Base-by-base conservation (phyloP, 352 stramenopile genomes). In the Globisporangium splendens region DNA sequence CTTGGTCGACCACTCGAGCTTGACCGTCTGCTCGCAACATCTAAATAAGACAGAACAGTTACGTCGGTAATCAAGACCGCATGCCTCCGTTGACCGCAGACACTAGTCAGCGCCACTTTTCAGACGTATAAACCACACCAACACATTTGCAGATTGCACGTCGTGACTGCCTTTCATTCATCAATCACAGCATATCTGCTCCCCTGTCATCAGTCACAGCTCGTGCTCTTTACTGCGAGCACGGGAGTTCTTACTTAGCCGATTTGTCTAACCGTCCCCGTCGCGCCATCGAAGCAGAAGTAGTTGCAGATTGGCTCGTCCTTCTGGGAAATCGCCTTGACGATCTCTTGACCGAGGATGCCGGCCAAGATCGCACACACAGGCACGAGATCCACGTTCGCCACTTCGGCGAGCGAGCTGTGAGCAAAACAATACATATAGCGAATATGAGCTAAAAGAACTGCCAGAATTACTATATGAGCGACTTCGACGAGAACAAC, bases 281-380 rank as follows among this genome's bases (percentile, higher is more conserved):
- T 63, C 10, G 64, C 58, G 31, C 85, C 86, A 47, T 98, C 92
- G 43, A 98, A 98, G 63, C 95, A 86, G 58, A 99, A 94, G 43
- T 93, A 89, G 77, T 99, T 99, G 77, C 96, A 96, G 42, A 97
- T 93, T 8, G 96, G 96, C 68, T 97, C 89, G 70, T 97, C 96
- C 65, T 98, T 98, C 47, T 93, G 88, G 53, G 89, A 98, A 41
- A 99, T 93, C n/a, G 91, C 90, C 72, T 99, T 99, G 75, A 99
- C 96, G 41, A 99, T 79, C 82, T 99, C 97, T 67, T 99, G 97
- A 6, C 96, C 96, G 43, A 99, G 59, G 44, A 99, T 93, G 28
- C 97, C 97, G 18, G 96, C 97, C 46, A 99, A 68, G 28, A 99
- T 96, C 22, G 96, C 96, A 61, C 91, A 98, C 38, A 99, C 84